Percentiles rank a stretch among this genome's conserved stretches.
Evolutionary conservation across 164 flowering plant species (phyloP).

Genomic region (Macadamia tetraphylla): DNA sequence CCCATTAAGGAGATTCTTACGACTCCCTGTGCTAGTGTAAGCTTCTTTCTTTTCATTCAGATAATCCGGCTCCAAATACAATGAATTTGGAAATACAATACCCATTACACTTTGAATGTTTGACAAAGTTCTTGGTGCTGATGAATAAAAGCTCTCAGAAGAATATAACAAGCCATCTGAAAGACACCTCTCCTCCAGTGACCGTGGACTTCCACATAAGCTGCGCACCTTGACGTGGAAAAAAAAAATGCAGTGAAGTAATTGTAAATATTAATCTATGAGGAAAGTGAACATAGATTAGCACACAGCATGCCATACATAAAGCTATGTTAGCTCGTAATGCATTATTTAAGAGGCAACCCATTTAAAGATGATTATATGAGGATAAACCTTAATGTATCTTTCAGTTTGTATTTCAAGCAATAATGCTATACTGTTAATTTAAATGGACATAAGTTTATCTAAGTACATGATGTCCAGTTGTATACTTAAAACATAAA

Average conservation of each 20-base stretch:
- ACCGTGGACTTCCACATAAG: slow-evolving; percentile 53
- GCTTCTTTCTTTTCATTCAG: slow-evolving; percentile 16
- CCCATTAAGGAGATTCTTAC: slow-evolving; percentile 14
- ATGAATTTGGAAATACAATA: slow-evolving; percentile 15
- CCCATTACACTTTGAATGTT: slow-evolving; percentile 16
- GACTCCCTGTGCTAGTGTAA: slow-evolving; percentile 11
- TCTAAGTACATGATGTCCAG: not conserved
- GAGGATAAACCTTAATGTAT: no score
- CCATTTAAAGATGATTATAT: no score
- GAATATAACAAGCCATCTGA: slow-evolving; percentile 49
- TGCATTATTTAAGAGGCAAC: no score
- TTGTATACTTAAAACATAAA: not conserved
- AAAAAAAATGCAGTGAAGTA: slow-evolving; percentile 5
- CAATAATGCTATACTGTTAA: no score
- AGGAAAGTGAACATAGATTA: not conserved
- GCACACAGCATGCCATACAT: not conserved
- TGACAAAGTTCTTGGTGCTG: slow-evolving; percentile 33
- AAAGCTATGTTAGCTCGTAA: no score
- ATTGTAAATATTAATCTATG: slow-evolving; percentile 3
- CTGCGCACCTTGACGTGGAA: slow-evolving; percentile 44
- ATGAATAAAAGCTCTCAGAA: slow-evolving; percentile 34
- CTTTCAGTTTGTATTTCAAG: no score
- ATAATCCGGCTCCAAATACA: slow-evolving; percentile 22
- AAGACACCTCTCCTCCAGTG: slow-evolving; percentile 40
- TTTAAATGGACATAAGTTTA: no score